A percentile compares a stretch with the other conserved stretches of the same genome.
phyloP scores from a whole-genome alignment of 1,284 basidiomycete species.

The Rhodotorula sp. region DNA sequence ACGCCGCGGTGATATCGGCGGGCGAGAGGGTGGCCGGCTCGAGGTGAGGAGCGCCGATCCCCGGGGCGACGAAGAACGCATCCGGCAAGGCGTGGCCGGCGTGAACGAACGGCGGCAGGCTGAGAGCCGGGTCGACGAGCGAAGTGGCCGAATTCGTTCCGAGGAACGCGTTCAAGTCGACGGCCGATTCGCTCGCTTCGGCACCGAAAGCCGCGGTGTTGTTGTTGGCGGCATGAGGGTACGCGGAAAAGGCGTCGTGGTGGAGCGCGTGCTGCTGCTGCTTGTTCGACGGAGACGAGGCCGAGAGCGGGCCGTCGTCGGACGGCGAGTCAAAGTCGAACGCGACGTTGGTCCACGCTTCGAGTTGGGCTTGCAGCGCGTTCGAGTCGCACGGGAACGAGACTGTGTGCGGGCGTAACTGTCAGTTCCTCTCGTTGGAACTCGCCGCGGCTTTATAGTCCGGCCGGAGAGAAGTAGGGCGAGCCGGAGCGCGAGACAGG shows the following conservation, averaged over 20 bases:
- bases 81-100: constrained; percentile 15
- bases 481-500: neutral
- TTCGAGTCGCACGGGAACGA: constrained; percentile 38
- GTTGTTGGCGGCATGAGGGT: neutral
- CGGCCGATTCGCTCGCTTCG: constrained; percentile 14
- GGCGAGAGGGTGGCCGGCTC: constrained; percentile 8
- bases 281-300: constrained; percentile 3
- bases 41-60: neutral
- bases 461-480: neutral
- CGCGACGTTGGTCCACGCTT: constrained; percentile 75
- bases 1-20: neutral
- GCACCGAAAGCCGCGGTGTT: neutral
- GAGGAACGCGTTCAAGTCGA: constrained; percentile 32
- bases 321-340: constrained; percentile 71
- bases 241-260: neutral
- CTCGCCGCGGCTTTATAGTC: neutral
- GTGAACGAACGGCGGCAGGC: constrained; percentile 16
- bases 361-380: constrained; percentile 72
- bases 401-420: constrained; percentile 6
- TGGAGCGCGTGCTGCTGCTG: neutral
- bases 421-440: too few species aligned
- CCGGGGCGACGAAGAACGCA: constrained; percentile 14
- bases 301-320: constrained; percentile 8
- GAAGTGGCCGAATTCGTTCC: constrained; percentile 1
- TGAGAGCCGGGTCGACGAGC: constrained; percentile 35